Evolutionary conservation across 768 basidiomycete genomes (phyloP).

Genomic region (Calocera viscosa): DNA sequence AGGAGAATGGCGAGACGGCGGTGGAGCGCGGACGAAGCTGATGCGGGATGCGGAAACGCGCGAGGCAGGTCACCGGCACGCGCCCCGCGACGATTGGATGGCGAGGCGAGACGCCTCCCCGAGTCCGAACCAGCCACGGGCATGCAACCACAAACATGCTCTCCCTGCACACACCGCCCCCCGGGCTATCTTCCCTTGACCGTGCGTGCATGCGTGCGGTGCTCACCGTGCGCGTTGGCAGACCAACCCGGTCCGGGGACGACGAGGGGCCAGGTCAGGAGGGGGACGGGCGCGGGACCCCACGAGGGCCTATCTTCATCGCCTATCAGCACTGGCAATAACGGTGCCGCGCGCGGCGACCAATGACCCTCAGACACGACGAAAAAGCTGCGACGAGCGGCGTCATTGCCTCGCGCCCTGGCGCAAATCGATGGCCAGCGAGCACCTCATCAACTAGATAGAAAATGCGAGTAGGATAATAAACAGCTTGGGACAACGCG

Average conservation of each 20-base stretch:
- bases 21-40: slow-evolving; percentile 7
- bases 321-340: slow-evolving; percentile 5
- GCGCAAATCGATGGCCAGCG: slow-evolving; percentile 4
- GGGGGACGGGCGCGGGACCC: neutral
- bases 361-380: slow-evolving; percentile 5
- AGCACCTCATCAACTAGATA: neutral
- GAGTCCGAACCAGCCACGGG: neutral
- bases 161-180: neutral
- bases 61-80: neutral
- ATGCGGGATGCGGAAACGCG: neutral
- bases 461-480: neutral
- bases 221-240: neutral
- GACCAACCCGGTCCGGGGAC: neutral
- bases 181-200: neutral
- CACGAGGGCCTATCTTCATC: slow-evolving; percentile 2
- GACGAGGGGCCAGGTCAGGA: neutral
- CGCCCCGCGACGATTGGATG: neutral
- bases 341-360: slow-evolving; percentile 6
- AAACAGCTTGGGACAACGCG: neutral
- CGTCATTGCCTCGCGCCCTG: slow-evolving; percentile 8
- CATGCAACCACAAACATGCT: neutral
- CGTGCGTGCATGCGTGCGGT: neutral
- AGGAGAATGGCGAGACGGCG: neutral
- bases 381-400: slow-evolving; percentile 1
- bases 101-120: neutral